Conservation (phyloP, 2,329 filamentous ascomycete genomes). For the Elsinoe necatrix region DNA sequence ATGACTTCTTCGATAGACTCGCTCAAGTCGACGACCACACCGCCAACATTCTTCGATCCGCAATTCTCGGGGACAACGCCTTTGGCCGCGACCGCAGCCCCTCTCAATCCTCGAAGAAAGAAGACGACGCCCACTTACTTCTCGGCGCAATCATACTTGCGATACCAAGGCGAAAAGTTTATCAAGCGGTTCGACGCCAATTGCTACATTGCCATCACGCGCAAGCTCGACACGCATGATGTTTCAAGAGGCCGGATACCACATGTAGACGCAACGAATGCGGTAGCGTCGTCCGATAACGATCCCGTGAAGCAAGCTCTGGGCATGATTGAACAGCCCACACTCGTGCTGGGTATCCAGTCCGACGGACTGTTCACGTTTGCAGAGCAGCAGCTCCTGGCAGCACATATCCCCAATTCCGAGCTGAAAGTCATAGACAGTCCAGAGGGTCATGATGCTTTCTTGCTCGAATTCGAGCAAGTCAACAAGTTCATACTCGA, state of each 20-base stretch:
- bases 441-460: conserved; percentile 92
- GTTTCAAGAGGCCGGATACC: conserved; percentile 63
- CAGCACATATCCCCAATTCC: conserved; percentile 67
- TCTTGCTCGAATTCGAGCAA: conserved; percentile 92
- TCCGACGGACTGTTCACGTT: conserved; percentile 95
- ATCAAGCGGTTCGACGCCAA: conserved; percentile 96
- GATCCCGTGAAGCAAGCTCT: conserved; percentile 63
- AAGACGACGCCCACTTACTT: conserved; percentile 65
- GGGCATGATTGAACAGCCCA: conserved; percentile 75
- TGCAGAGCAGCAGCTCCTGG: conserved; percentile 89
- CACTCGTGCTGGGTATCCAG: conserved; percentile 86
- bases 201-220: conserved; percentile 97
- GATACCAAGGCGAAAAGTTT: conserved; percentile 94
- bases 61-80: conserved; percentile 40
- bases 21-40: conserved; percentile 19
- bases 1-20: conserved; percentile 22
- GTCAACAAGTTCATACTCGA: conserved; percentile 80
- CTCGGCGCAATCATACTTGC: conserved; percentile 92
- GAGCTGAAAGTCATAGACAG: conserved; percentile 81
- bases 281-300: conserved; percentile 26
- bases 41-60: conserved; percentile 32
- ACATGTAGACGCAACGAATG: conserved; percentile 18
- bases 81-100: conserved; percentile 21
- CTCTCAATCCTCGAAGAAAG: conserved; percentile 32
- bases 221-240: conserved; percentile 96